Evolutionary conservation across 73 alveolate species (phyloP).

Genomic region (Paramecium biaurelia): DNA sequence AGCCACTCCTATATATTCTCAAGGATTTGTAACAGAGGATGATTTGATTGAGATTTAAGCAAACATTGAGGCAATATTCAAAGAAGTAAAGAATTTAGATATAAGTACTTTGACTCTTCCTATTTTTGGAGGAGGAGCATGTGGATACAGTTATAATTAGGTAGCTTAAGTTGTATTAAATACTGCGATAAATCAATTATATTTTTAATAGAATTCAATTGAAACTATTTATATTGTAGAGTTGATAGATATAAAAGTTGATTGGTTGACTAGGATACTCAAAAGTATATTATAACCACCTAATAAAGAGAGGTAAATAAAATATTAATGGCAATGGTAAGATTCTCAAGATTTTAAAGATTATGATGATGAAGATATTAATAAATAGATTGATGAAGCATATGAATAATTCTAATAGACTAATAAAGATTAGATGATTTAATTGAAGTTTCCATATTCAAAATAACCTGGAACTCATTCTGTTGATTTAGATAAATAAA

Average conservation of each 20-base stretch:
- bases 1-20: neutral
- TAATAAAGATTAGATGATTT: neutral
- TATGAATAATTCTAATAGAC: neutral
- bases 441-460: neutral
- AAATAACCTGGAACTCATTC: slow-evolving; percentile 36
- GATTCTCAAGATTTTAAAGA: neutral
- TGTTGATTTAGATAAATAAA: neutral
- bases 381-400: slow-evolving; percentile 38
- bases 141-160: neutral
- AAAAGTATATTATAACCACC: neutral
- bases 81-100: neutral
- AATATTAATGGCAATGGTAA: slow-evolving; percentile 38
- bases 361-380: slow-evolving; percentile 24
- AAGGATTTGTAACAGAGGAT: neutral
- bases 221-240: neutral
- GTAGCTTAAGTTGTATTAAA: neutral
- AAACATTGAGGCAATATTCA: neutral
- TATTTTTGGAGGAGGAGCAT: slow-evolving; percentile 35
- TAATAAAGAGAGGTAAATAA: neutral
- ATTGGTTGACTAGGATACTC: neutral
- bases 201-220: neutral
- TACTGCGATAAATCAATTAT: neutral
- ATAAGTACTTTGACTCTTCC: neutral
- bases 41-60: neutral
- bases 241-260: neutral